phyloP scores from a whole-genome alignment of 1,139 yeast species.

The Scheffersomyces titani region DNA sequence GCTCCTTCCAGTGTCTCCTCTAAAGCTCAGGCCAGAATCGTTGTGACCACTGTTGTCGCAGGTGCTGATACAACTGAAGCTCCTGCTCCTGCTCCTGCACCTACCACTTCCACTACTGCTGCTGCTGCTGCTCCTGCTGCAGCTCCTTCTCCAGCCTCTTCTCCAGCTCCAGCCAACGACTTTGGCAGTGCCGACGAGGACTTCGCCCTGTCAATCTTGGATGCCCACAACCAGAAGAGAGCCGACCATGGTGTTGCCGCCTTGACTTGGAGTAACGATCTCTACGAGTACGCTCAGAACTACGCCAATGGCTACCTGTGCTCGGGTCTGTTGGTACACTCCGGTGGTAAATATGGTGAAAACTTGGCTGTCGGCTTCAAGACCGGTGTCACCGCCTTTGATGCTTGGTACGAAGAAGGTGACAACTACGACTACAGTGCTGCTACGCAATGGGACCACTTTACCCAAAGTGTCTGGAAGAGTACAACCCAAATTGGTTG shows the following conservation, averaged over 20 bases:
- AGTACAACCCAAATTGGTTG: slow-evolving; percentile 37
- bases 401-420: slow-evolving; percentile 85
- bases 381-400: slow-evolving; percentile 55
- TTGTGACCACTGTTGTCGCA: background rate
- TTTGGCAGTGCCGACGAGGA: slow-evolving; percentile 23
- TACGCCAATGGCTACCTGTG: slow-evolving; percentile 74
- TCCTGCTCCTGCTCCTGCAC: slow-evolving; percentile 1
- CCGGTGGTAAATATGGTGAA: slow-evolving; percentile 83
- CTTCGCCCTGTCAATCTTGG: slow-evolving; percentile 45
- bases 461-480: slow-evolving; percentile 46
- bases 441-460: slow-evolving; percentile 34
- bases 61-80: slow-evolving; percentile 1
- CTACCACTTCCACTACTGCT: slow-evolving; percentile 1
- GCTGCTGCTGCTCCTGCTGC: slow-evolving; percentile 4
- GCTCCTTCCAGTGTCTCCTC: background rate
- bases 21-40: background rate
- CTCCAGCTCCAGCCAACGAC: slow-evolving; percentile 4
- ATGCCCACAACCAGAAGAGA: slow-evolving; percentile 69
- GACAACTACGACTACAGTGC: slow-evolving; percentile 51
- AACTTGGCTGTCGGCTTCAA: slow-evolving; percentile 79
- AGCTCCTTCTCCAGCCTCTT: slow-evolving; percentile 8
- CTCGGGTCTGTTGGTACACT: slow-evolving; percentile 66
- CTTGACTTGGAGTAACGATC: slow-evolving; percentile 63
- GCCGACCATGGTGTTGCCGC: slow-evolving; percentile 61
- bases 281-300: slow-evolving; percentile 67